Base-by-base conservation (phyloP, 805 yeast species). In the Candida morakotiae region DNA sequence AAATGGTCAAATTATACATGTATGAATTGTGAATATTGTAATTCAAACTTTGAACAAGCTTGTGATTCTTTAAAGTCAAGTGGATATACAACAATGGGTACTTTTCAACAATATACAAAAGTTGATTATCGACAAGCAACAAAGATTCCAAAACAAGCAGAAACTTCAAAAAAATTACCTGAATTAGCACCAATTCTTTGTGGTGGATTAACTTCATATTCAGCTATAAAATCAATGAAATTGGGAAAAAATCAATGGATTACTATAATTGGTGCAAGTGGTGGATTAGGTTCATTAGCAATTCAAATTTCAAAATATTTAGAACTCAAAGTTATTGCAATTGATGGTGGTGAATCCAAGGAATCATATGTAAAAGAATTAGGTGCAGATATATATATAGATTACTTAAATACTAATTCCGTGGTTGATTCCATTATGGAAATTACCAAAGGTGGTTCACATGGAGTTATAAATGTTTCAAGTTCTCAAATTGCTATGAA, bases 141-240 rank as follows among this genome's bases (percentile, higher is more conserved):
- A 28, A 69, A 73, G 49, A 79, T 87, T 52, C 89, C 94, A 42
- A 54, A 73, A 52, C n/a, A n/a, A n/a, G n/a, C n/a, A n/a, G n/a
- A n/a, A n/a, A n/a, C n/a, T n/a, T 83, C 81, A 41, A 67, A 84
- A 28, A 89, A 87, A 56, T 74, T 86, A 51, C 88, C 91, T 38
- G 71, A 68, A 46, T 75, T 79, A 44, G 80, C 95, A 9, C 95
- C 95, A 51, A 79, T 86, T 56, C 75, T 87, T 55, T 86, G 95
- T 69, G 95, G 95, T 25, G 95, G 95, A 64, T 79, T 86, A 62
- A 86, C 95, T 28, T 94, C 84, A 41, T 86, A 86, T 81, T 86
- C 85, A 73, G 95, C 94, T 31, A 70, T 86, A 58, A 85, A 85
- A 73, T 82, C 86, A 30, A 85, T 94, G 38, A 75, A 75, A 40